Evolutionary conservation across 1,139 yeast species (phyloP).

Genomic region (Yamadazyma sp.): DNA sequence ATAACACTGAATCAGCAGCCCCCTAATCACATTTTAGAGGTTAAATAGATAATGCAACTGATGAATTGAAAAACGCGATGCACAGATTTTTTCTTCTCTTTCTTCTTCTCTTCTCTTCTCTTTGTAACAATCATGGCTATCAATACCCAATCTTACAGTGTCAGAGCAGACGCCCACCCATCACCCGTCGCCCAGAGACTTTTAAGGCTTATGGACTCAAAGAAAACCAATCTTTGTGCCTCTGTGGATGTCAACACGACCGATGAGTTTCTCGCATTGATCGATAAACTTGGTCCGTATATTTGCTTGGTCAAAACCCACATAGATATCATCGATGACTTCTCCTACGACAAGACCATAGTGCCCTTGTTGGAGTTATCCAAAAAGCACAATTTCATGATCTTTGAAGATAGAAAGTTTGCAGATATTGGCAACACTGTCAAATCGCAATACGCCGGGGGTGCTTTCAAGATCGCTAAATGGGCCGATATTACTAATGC

Average conservation of each 20-base stretch:
- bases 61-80: background rate
- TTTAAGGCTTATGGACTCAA: conserved; percentile 70
- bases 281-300: conserved; percentile 84
- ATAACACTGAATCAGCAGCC: background rate
- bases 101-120: conserved; percentile 4
- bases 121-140: conserved; percentile 10
- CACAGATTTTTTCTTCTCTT: background rate
- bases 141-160: conserved; percentile 48
- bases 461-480: conserved; percentile 80
- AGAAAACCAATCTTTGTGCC: conserved; percentile 90
- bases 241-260: conserved; percentile 91
- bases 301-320: conserved; percentile 94
- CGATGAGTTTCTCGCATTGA: conserved; percentile 63
- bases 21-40: background rate
- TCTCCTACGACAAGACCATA: conserved; percentile 75
- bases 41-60: background rate
- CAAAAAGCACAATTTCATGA: conserved; percentile 75
- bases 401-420: conserved; percentile 95
- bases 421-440: conserved; percentile 99
- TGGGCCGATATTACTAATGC: conserved; percentile 99
- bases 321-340: conserved; percentile 88
- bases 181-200: conserved; percentile 81
- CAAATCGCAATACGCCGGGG: conserved; percentile 88
- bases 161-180: conserved; percentile 68
- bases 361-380: conserved; percentile 70